These are phyloP conservation scores for Coemansia sp. DNA, from an alignment of 192 early-diverging fungal genomes.

Conservation along the genomic window DNA sequence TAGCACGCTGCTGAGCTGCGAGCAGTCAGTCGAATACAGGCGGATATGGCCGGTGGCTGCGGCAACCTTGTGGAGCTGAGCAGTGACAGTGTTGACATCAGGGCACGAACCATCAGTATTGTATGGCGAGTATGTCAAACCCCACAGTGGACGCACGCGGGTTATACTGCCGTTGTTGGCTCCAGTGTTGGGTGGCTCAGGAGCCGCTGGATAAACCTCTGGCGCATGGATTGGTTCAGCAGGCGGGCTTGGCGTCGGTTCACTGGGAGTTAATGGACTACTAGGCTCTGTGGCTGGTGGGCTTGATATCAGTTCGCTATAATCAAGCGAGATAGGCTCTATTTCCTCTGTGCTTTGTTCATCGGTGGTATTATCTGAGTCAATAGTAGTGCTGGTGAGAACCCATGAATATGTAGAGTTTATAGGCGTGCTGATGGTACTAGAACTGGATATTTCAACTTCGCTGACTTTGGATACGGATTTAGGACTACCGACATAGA, in stretches of 20 bases:
- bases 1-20: slow-evolving; percentile 37
- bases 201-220: neutral
- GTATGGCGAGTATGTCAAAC: slow-evolving; percentile 52
- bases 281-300: neutral
- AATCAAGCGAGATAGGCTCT: no score
- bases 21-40: slow-evolving; percentile 56
- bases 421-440: neutral
- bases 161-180: neutral
- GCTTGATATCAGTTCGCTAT: no score
- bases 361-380: neutral
- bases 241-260: neutral
- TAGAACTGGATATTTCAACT: neutral
- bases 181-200: neutral
- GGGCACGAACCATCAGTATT: slow-evolving; percentile 54
- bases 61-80: slow-evolving; percentile 36
- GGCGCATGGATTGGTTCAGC: neutral
- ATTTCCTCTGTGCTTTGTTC: neutral
- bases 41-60: slow-evolving; percentile 43
- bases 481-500: neutral
- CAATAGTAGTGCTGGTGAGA: neutral
- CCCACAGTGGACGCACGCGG: slow-evolving; percentile 31
- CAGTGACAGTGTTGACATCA: slow-evolving; percentile 22
- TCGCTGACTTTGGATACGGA: neutral
- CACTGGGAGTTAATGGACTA: neutral
- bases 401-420: neutral